Conservation (phyloP, 2,329 filamentous ascomycete genomes). For the Fusarium sulawesiense region DNA sequence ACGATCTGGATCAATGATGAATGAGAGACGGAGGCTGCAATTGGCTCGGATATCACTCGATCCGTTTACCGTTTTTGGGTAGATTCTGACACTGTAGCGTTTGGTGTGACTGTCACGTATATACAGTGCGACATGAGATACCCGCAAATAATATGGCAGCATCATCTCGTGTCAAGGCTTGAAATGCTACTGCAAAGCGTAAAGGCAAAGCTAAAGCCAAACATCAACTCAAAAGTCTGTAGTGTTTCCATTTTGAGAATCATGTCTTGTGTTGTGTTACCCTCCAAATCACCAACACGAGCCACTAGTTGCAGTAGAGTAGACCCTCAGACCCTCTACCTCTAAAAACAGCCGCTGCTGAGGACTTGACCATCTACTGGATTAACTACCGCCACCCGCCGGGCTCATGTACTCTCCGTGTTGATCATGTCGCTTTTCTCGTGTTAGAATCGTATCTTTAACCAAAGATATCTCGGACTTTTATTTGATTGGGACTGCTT, state of each 20-base stretch:
- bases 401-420: slow-evolving; percentile 27
- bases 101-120: background rate
- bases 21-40: slow-evolving; percentile 14
- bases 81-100: slow-evolving; percentile 20
- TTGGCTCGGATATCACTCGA: slow-evolving; percentile 30
- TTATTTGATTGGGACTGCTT: slow-evolving; percentile 15
- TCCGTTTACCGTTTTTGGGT: slow-evolving; percentile 10
- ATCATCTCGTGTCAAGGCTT: background rate
- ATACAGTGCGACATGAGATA: slow-evolving; percentile 28
- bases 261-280: slow-evolving; percentile 3
- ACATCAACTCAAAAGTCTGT: slow-evolving; percentile 14
- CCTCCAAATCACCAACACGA: slow-evolving; percentile 25
- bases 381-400: slow-evolving; percentile 21
- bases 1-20: slow-evolving; percentile 36
- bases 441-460: slow-evolving; percentile 26
- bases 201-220: background rate
- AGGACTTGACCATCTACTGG: slow-evolving; percentile 10
- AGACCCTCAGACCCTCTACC: background rate
- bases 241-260: slow-evolving; percentile 32
- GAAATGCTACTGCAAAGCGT: slow-evolving; percentile 1
- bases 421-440: slow-evolving; percentile 27
- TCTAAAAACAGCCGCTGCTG: slow-evolving; percentile 13
- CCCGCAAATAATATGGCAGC: background rate
- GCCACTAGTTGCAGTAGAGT: slow-evolving; percentile 1
- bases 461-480: background rate